Conservation (phyloP, 148 eudicot species). For the Arbutus unedo region DNA sequence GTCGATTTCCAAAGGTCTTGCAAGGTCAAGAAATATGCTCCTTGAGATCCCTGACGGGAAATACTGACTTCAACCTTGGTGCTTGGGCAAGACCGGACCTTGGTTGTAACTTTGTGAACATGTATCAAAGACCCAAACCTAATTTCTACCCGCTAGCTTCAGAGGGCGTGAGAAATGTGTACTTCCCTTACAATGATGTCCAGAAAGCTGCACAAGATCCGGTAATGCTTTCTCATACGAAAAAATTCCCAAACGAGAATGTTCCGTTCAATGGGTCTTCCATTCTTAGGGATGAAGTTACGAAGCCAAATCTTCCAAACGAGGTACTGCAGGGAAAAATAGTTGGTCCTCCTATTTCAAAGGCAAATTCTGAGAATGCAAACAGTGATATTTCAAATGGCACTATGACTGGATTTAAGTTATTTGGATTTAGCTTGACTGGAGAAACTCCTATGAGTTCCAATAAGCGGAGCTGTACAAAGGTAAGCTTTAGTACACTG, state of each 20-base stretch:
- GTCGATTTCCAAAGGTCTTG: constrained; percentile 88
- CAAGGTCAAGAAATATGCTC: constrained; percentile 99
- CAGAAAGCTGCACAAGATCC: constrained; percentile 37
- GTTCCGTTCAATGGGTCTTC: constrained; percentile 23
- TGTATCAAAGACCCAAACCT: constrained; percentile 39
- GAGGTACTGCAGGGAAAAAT: constrained; percentile 33
- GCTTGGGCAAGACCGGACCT: constrained; percentile 42
- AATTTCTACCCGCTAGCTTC: constrained; percentile 72
- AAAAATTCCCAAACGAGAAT: constrained; percentile 33
- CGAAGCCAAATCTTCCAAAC: constrained; percentile 24
- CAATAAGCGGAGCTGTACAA: constrained; percentile 83
- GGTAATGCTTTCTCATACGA: constrained; percentile 23
- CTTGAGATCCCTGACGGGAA: constrained; percentile 54
- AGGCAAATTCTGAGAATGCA: constrained; percentile 24
- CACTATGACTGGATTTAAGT: constrained; percentile 36
- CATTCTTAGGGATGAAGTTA: constrained; percentile 24
- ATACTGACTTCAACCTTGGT: constrained; percentile 39
- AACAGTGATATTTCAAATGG: constrained; percentile 35
- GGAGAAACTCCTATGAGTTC: constrained; percentile 43
- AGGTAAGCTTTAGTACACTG: constrained; percentile 44
- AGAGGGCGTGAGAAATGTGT: constrained; percentile 62
- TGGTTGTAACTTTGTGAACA: constrained; percentile 38
- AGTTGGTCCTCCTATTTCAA: constrained; percentile 21
- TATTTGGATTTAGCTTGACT: constrained; percentile 69
- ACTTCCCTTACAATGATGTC: constrained; percentile 42